phyloP scores from a whole-genome alignment of 148 eudicot genomes.

The Gaultheria prostrata region DNA sequence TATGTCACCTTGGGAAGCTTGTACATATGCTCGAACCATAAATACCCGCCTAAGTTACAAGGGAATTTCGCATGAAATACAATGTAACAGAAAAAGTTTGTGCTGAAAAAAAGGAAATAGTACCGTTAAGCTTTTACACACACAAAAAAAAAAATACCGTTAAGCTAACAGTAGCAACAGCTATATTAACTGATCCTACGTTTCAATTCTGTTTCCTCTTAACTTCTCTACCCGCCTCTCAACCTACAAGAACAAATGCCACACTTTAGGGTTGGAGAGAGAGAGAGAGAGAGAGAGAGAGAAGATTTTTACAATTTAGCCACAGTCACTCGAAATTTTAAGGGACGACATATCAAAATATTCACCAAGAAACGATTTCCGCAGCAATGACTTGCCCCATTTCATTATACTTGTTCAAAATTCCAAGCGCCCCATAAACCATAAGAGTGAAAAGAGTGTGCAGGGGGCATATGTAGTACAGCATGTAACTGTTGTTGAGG shows the following conservation, averaged over 20 bases:
- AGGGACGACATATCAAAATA: slow-evolving; percentile 29
- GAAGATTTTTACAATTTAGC: not conserved
- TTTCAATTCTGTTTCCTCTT: slow-evolving; percentile 77
- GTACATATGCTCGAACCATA: slow-evolving; percentile 89
- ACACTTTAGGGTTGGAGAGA: not conserved
- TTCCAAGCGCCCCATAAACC: slow-evolving; percentile 97
- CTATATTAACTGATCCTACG: slow-evolving; percentile 56
- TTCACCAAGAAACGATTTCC: slow-evolving; percentile 69
- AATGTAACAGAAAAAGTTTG: slow-evolving; percentile 6
- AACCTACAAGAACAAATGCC: slow-evolving; percentile 43
- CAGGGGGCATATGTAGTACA: slow-evolving; percentile 97
- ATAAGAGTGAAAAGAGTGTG: slow-evolving; percentile 97
- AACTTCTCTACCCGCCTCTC: slow-evolving; percentile 97
- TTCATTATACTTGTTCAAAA: slow-evolving; percentile 73
- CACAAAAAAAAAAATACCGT: too few species aligned
- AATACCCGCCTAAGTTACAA: slow-evolving; percentile 64
- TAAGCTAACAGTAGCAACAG: slow-evolving; percentile 46
- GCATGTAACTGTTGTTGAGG: slow-evolving; percentile 74
- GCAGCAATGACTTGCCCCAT: slow-evolving; percentile 65
- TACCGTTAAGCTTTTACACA: too few species aligned
- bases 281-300: not conserved
- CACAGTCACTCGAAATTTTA: not conserved
- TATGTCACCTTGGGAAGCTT: slow-evolving; percentile 83
- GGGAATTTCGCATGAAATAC: not conserved
- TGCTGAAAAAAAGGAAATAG: slow-evolving; percentile 8